A percentile compares a stretch with the other conserved stretches of the same genome.
These are phyloP conservation scores for Rhodotorula sp. DNA, from an alignment of 1,284 basidiomycete species.

Conservation along the genomic window DNA sequence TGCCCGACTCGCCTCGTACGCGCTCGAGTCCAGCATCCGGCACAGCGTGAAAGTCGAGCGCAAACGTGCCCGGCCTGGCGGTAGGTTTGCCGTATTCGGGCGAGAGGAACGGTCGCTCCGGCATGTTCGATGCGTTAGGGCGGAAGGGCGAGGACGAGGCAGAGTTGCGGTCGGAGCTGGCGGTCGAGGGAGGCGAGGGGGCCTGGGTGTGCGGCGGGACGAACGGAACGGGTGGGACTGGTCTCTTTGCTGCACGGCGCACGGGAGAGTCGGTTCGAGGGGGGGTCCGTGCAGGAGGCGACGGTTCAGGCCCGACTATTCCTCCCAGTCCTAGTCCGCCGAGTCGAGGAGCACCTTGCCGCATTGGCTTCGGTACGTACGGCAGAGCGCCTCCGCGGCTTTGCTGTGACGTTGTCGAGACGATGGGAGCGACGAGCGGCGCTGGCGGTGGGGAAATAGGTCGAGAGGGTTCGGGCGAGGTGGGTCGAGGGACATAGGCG, in stretches of 20 bases:
- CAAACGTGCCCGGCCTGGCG: conserved; percentile 12
- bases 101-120: conserved; percentile 25
- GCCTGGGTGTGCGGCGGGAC: background rate
- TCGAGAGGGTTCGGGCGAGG: conserved; percentile 12
- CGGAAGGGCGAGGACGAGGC: background rate
- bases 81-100: conserved; percentile 27
- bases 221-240: no score
- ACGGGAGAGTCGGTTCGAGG: no score
- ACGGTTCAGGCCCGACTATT: background rate
- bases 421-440: background rate
- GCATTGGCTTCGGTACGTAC: background rate
- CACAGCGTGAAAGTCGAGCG: conserved; percentile 11
- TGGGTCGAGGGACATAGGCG: conserved; percentile 4
- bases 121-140: background rate
- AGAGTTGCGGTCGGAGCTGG: background rate
- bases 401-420: background rate
- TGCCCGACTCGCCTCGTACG: conserved; percentile 1
- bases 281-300: background rate
- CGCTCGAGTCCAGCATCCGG: background rate
- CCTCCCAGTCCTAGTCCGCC: conserved; percentile 31
- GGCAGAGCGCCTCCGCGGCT: background rate
- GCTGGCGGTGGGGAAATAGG: conserved; percentile 9
- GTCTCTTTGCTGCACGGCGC: no score
- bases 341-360: conserved; percentile 28
- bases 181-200: background rate